Evolutionary conservation across 495 filamentous ascomycete species (phyloP).

Genomic region (Recurvomyces mirabilis): DNA sequence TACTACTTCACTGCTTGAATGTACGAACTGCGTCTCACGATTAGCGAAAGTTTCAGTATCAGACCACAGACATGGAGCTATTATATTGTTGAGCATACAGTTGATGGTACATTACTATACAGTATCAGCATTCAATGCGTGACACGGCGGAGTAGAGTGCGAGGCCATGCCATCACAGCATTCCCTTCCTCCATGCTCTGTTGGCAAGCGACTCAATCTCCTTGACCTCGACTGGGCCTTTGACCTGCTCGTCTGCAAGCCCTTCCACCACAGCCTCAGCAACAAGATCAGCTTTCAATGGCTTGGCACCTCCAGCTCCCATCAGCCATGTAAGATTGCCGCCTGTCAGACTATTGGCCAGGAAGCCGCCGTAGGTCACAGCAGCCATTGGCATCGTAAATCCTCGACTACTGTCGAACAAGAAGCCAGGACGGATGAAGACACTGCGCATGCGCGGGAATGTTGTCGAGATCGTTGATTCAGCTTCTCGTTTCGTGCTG

Average conservation of each 20-base stretch:
- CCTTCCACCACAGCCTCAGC: slow-evolving; percentile 47
- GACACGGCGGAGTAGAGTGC: too few relatives aligned
- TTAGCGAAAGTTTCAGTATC: too few relatives aligned
- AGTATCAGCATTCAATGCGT: too few relatives aligned
- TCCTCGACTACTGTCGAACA: slow-evolving; percentile 73
- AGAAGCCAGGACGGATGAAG: slow-evolving; percentile 74
- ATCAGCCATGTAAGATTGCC: slow-evolving; percentile 60
- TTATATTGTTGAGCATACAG: too few relatives aligned
- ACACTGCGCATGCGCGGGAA: slow-evolving; percentile 66
- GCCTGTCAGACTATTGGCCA: slow-evolving; percentile 54
- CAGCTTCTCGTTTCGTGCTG: slow-evolving; percentile 82
- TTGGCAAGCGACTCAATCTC: slow-evolving; percentile 32
- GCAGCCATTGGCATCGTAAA: slow-evolving; percentile 79
- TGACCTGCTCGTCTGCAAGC: slow-evolving; percentile 28
- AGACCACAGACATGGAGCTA: too few relatives aligned
- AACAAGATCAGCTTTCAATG: slow-evolving; percentile 73
- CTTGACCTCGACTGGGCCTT: slow-evolving; percentile 29
- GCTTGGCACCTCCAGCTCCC: slow-evolving; percentile 74
- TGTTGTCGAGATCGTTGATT: slow-evolving; percentile 57
- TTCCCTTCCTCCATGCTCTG: slow-evolving; percentile 32
- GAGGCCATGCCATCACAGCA: too few relatives aligned
- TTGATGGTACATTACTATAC: too few relatives aligned
- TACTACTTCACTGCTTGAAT: slow-evolving; percentile 12
- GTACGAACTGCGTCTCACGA: too few relatives aligned
- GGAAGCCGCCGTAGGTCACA: slow-evolving; percentile 47